Conservation (phyloP, 2,329 filamentous ascomycete genomes). For the Coniochaeta pulveracea region DNA sequence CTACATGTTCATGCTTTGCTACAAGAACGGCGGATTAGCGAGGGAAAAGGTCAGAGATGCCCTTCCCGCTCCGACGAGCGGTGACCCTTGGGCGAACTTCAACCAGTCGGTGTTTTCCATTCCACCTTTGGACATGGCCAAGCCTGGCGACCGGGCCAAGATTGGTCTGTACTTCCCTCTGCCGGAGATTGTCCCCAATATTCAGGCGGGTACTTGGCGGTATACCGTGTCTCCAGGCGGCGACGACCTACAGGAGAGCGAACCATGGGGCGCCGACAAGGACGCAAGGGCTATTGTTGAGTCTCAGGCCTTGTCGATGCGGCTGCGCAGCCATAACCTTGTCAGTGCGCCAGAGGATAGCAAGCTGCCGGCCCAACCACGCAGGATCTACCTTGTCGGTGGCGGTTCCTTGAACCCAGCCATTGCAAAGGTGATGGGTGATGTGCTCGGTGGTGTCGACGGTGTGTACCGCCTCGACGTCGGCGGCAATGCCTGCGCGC, state of each 20-base stretch:
- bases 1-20: conserved; percentile 99
- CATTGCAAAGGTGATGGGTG: conserved; percentile 73
- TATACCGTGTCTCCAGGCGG: conserved; percentile 50
- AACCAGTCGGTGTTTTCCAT: conserved; percentile 61
- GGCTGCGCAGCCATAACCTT: conserved; percentile 70
- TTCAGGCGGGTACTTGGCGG: conserved; percentile 76
- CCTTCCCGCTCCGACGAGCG: conserved; percentile 42
- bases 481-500: conserved; percentile 86
- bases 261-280: conserved; percentile 38
- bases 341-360: conserved; percentile 40
- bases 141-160: conserved; percentile 51
- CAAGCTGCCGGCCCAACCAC: conserved; percentile 66
- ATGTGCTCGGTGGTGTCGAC: conserved; percentile 79
- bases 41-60: conserved; percentile 81
- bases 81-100: conserved; percentile 66
- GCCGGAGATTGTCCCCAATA: conserved; percentile 90
- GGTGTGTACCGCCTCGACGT: conserved; percentile 92
- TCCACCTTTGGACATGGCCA: conserved; percentile 54
- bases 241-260: conserved; percentile 31
- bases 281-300: conserved; percentile 85
- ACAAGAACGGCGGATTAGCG: conserved; percentile 93
- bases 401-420: conserved; percentile 84
- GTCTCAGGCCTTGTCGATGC: conserved; percentile 86
- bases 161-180: conserved; percentile 91
- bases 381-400: conserved; percentile 86